A percentile compares a stretch with the other conserved stretches of the same genome.
These are phyloP conservation scores for Vitis cinerea DNA, from an alignment of 164 flowering plant species.

Conservation along the genomic window DNA sequence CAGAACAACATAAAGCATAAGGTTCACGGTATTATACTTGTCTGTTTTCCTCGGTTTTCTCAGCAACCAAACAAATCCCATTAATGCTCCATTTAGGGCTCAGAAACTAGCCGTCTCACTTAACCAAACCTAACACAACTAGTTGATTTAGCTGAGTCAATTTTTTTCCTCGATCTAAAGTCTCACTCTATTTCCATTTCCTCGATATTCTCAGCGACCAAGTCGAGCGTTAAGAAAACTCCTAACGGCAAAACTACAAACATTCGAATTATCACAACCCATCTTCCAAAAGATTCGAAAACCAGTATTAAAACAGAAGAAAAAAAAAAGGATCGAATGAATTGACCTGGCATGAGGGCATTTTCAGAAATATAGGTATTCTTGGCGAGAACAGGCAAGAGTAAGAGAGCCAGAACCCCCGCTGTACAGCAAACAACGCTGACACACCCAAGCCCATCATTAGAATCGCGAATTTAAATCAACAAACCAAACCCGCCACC, in stretches of 20 bases:
- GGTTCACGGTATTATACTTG: neutral
- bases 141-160: no score
- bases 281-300: no score
- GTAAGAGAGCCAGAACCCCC: constrained; percentile 67
- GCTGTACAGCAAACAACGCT: constrained; percentile 71
- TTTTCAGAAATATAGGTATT: constrained; percentile 94
- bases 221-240: no score
- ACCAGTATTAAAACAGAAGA: neutral
- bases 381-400: constrained; percentile 84
- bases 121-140: no score
- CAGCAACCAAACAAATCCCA: neutral
- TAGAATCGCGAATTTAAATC: neutral
- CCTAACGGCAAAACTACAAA: no score
- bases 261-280: no score
- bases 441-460: constrained; percentile 6
- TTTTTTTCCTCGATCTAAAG: no score
- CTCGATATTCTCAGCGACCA: neutral
- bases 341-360: constrained; percentile 92
- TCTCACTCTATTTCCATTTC: no score
- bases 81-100: no score
- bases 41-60: neutral
- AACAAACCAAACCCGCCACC: neutral
- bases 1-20: neutral
- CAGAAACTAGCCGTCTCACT: no score
- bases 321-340: neutral